Conservation (phyloP, 2,329 filamentous ascomycete species). For the Exophiala viscosa region DNA sequence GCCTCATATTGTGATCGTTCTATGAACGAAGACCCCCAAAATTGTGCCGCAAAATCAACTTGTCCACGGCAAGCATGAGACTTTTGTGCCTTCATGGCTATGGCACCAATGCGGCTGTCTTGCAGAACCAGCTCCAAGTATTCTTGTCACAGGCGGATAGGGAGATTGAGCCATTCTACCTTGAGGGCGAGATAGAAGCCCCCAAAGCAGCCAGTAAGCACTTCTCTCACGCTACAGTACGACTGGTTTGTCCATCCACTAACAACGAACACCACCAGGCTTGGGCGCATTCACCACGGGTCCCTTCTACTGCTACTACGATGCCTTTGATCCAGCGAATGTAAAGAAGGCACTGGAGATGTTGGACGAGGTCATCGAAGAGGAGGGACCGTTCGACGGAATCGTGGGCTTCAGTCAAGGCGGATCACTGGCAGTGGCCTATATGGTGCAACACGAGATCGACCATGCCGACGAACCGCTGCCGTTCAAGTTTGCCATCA, state of each 20-base stretch:
- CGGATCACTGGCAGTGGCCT: conserved; percentile 33
- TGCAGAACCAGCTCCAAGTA: conserved; percentile 11
- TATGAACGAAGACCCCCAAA: no score
- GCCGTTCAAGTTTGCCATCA: conserved; percentile 34
- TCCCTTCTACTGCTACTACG: conserved; percentile 35
- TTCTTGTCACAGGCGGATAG: no score
- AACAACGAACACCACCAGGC: no score
- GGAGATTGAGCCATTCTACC: conserved; percentile 19
- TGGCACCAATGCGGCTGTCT: conserved; percentile 33
- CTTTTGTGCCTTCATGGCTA: conserved; percentile 36
- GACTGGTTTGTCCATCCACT: no score
- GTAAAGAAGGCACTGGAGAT: no score
- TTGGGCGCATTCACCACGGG: no score
- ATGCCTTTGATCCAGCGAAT: conserved; percentile 29
- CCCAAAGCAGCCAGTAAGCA: no score
- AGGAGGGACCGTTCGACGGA: conserved; percentile 34
- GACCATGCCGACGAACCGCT: conserved; percentile 24
- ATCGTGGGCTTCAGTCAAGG: conserved; percentile 37
- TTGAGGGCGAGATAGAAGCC: conserved; percentile 33
- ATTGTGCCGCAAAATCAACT: no score
- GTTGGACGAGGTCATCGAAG: conserved; percentile 29
- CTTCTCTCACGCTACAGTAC: no score
- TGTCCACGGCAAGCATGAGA: no score
- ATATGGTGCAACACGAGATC: conserved; percentile 32
- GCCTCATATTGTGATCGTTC: no score